Evolutionary conservation across 2,329 filamentous ascomycete species (phyloP), one percentile per base, ranked within the genome.

Genomic region (Penicillium sp.): DNA sequence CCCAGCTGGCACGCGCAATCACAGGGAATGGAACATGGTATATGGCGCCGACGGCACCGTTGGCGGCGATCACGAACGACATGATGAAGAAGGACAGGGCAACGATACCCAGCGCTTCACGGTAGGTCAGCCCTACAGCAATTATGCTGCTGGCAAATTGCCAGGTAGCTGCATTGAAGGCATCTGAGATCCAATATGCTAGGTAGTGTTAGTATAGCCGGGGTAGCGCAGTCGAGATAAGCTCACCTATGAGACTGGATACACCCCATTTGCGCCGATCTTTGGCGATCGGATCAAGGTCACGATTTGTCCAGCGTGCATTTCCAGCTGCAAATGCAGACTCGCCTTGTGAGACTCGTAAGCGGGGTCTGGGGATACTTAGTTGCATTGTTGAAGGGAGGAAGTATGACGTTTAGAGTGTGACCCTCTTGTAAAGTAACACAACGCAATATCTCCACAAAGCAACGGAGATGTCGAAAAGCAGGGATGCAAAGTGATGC

Each of bases 21-120:
- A 85, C 81, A 0, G 82, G 81, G 61, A 85, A 85, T 0, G 82
- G 81, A 4, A 80, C 75, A 63, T 85, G 81, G 57, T 83, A 76
- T 63, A 74, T 73, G 14, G 74, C 72, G 31, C 75, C 77, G 44
- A 85, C 78, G 13, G 83, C 82, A 18, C 85, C 83, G 60, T 84
- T 86, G 10, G 81, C 75, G 11, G 82, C 81, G 42, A 87, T 86
- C n/a, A 87, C 83, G 42, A 84, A 76, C 34, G 78, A 80, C 39
- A 83, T 78, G 53, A 82, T 79, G 62, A 82, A 78, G 69, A 81
- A 81, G 14, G 74, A 76, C 16, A 81, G 67, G 14, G 79, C 79
- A 29, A 81, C 77, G 54, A 83, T 85, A 42, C 71, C 76, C 6
- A 70, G 44, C 1, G 66, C 67, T 47, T 86, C 83, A 45, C 77